phyloP scores from a whole-genome alignment of 129 eudicot species.

The Silybum marianum region DNA sequence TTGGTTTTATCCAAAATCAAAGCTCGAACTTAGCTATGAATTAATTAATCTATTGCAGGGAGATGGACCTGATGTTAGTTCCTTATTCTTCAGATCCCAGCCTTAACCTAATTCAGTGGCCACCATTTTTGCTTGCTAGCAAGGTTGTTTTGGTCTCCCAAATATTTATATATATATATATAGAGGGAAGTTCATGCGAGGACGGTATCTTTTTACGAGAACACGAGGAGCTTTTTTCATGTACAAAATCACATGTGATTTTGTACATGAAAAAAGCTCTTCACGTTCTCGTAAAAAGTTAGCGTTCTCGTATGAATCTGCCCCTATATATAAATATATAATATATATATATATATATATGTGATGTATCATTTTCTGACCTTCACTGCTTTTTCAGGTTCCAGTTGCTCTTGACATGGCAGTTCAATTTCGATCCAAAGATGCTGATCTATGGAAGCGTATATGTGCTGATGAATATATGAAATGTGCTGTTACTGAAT shows the following conservation, averaged over 20 bases:
- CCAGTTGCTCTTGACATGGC: slow-evolving; percentile 99
- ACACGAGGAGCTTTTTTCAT: too few species aligned
- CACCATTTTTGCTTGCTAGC: slow-evolving; percentile 97
- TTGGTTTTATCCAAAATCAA: neutral
- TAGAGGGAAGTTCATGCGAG: too few species aligned
- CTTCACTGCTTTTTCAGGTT: slow-evolving; percentile 54
- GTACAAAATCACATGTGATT: too few species aligned
- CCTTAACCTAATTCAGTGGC: slow-evolving; percentile 92
- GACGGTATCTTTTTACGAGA: too few species aligned
- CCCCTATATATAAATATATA: too few species aligned
- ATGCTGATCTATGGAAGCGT: slow-evolving; percentile 94
- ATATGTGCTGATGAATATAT: slow-evolving; percentile 94
- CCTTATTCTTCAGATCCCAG: slow-evolving; percentile 95
- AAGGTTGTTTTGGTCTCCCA: slow-evolving; percentile 51
- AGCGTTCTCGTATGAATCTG: too few species aligned
- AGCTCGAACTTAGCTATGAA: slow-evolving; percentile 21
- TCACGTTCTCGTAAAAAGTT: too few species aligned
- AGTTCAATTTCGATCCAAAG: slow-evolving; percentile 79
- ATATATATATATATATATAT: too few species aligned
- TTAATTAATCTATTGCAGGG: slow-evolving; percentile 59
- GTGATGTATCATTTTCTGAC: slow-evolving; percentile 25
- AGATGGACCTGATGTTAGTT: slow-evolving; percentile 96
- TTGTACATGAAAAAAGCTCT: too few species aligned
- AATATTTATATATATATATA: slow-evolving; percentile 8
- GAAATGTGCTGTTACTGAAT: slow-evolving; percentile 98